These are phyloP conservation scores for Globisporangium splendens DNA, from an alignment of 352 stramenopile genomes.

Conservation along the genomic window DNA sequence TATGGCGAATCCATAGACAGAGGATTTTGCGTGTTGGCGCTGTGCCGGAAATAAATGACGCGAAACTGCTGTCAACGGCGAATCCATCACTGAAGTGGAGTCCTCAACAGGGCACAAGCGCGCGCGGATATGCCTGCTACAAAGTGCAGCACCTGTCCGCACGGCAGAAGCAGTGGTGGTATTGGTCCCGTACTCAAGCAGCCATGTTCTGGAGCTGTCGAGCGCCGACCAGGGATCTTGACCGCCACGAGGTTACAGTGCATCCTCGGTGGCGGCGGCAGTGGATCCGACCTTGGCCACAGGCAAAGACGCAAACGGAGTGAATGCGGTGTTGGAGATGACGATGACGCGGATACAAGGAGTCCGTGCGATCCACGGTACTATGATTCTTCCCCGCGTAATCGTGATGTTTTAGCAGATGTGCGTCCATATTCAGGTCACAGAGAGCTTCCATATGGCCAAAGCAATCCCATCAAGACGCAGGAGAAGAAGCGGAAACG, in stretches of 20 bases:
- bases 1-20: too few relatives aligned
- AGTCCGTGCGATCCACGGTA: constrained; percentile 15
- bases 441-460: neutral
- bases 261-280: constrained; percentile 14
- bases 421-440: neutral
- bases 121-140: too few relatives aligned
- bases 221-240: constrained; percentile 16
- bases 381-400: neutral
- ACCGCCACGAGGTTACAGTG: constrained; percentile 24
- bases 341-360: neutral
- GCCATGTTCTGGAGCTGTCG: too few relatives aligned
- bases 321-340: neutral
- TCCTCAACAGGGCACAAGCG: too few relatives aligned
- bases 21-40: too few relatives aligned
- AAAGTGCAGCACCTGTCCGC: too few relatives aligned
- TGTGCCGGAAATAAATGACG: too few relatives aligned
- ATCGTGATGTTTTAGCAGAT: neutral
- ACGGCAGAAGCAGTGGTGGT: too few relatives aligned
- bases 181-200: too few relatives aligned
- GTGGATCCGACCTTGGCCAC: neutral
- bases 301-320: neutral
- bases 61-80: too few relatives aligned
- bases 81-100: too few relatives aligned
- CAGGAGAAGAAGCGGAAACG: neutral
- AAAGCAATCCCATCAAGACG: neutral